These are phyloP conservation scores for Suillus ampliporus DNA, from an alignment of 768 basidiomycete genomes.

Conservation along the genomic window DNA sequence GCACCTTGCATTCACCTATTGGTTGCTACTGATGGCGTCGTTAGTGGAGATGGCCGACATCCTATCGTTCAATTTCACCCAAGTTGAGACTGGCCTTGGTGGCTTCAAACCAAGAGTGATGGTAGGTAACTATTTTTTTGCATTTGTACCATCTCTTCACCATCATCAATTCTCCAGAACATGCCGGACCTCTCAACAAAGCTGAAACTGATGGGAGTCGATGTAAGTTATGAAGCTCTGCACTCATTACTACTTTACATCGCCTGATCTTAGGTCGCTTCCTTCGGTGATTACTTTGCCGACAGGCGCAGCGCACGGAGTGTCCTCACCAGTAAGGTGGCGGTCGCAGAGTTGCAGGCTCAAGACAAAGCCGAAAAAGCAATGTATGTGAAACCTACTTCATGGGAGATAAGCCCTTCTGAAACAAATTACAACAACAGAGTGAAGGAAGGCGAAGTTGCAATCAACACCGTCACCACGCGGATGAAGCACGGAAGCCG, in stretches of 20 bases:
- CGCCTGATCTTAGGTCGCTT: conserved; percentile 50
- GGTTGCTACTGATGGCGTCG: conserved; percentile 2
- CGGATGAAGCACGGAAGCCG: conserved; percentile 3
- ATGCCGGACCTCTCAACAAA: conserved; percentile 74
- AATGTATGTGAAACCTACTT: not conserved
- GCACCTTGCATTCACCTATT: conserved; percentile 1
- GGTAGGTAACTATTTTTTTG: conserved; percentile 28
- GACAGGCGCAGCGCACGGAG: conserved; percentile 46
- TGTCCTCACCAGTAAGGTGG: conserved; percentile 9
- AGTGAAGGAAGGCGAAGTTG: conserved; percentile 5
- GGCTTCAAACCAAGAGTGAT: conserved; percentile 50
- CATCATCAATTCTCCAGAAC: conserved; percentile 39
- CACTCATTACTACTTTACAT: not conserved
- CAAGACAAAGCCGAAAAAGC: conserved; percentile 8
- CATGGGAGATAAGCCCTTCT: conserved; percentile 21
- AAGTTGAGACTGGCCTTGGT: conserved; percentile 49
- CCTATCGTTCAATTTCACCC: conserved; percentile 72
- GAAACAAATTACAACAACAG: not conserved
- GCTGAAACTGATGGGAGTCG: conserved; percentile 62
- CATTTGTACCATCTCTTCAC: not conserved
- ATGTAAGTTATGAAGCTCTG: conserved; percentile 40
- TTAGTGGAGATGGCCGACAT: conserved; percentile 76
- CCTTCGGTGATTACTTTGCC: conserved; percentile 76
- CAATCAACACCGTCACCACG: conserved; percentile 4
- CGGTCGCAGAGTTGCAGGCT: conserved; percentile 4